A percentile compares a stretch with the other conserved stretches of the same genome.
Evolutionary conservation across 164 flowering plant species (phyloP).

Genomic region (Santalum album): DNA sequence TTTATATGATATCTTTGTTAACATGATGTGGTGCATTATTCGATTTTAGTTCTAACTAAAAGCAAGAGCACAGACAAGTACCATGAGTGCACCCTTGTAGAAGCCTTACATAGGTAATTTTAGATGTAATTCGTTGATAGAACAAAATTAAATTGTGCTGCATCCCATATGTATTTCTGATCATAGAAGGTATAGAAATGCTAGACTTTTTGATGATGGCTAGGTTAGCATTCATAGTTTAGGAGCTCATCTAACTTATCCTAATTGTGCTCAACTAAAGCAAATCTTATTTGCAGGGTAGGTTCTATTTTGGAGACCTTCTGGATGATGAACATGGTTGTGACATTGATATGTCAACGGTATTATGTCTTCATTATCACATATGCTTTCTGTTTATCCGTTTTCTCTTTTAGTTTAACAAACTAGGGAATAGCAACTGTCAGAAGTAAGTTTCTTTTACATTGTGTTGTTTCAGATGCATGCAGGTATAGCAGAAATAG

Average conservation of each 20-base stretch:
- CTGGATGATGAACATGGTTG: constrained; percentile 57
- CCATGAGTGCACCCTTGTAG: too few relatives aligned
- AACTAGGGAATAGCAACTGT: background rate
- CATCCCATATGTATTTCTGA: too few relatives aligned
- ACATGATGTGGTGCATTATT: too few relatives aligned
- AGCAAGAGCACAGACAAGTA: too few relatives aligned
- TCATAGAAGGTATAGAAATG: too few relatives aligned
- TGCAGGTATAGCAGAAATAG: constrained; percentile 90
- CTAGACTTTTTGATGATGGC: too few relatives aligned
- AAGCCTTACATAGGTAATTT: too few relatives aligned
- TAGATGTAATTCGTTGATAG: too few relatives aligned
- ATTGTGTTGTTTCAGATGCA: constrained; percentile 55
- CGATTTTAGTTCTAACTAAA: too few relatives aligned
- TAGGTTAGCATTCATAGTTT: background rate
- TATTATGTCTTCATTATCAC: constrained; percentile 19
- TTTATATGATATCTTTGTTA: too few relatives aligned
- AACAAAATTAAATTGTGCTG: too few relatives aligned
- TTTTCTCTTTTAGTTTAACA: background rate
- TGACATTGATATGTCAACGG: constrained; percentile 57
- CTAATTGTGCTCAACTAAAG: background rate
- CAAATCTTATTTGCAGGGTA: constrained; percentile 48
- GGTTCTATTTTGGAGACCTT: constrained; percentile 86
- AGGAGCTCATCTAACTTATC: background rate
- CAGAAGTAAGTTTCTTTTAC: constrained; percentile 9
- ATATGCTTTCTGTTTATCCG: background rate